Percentiles rank a stretch among this genome's conserved stretches.
Evolutionary conservation across 2,329 filamentous ascomycete species (phyloP).

Genomic region (Aspergillus sp.): DNA sequence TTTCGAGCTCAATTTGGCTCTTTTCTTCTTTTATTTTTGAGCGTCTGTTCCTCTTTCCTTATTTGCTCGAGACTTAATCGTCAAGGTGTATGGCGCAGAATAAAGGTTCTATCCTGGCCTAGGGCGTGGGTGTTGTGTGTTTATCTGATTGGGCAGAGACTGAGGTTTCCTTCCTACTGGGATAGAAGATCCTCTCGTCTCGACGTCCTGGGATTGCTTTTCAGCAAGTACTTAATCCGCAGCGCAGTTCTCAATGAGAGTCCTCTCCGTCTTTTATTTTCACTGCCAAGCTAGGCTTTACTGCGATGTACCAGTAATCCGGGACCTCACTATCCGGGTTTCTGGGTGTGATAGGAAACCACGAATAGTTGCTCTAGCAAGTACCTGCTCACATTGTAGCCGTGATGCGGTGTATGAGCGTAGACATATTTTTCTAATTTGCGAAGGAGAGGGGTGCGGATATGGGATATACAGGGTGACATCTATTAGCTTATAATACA

Average conservation of each 20-base stretch:
- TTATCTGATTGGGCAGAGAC: constrained; percentile 7
- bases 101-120: constrained; percentile 16
- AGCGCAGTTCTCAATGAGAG: neutral
- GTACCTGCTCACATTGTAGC: too few species aligned
- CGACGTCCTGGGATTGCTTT: neutral
- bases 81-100: constrained; percentile 22
- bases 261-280: neutral
- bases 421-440: too few species aligned
- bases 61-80: constrained; percentile 1
- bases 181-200: neutral
- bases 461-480: too few species aligned
- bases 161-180: neutral
- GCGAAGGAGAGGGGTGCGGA: too few species aligned
- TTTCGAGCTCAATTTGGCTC: neutral
- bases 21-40: neutral
- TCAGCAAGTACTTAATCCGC: neutral
- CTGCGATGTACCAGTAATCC: too few species aligned
- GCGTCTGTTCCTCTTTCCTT: constrained; percentile 2
- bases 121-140: constrained; percentile 22
- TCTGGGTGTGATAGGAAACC: too few species aligned
- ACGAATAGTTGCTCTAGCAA: too few species aligned
- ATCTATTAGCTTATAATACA: too few species aligned
- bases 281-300: neutral
- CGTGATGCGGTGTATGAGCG: too few species aligned
- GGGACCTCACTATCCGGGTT: too few species aligned